phyloP scores from a whole-genome alignment of 2,329 filamentous ascomycete genomes.

The Cladophialophora yegresii region DNA sequence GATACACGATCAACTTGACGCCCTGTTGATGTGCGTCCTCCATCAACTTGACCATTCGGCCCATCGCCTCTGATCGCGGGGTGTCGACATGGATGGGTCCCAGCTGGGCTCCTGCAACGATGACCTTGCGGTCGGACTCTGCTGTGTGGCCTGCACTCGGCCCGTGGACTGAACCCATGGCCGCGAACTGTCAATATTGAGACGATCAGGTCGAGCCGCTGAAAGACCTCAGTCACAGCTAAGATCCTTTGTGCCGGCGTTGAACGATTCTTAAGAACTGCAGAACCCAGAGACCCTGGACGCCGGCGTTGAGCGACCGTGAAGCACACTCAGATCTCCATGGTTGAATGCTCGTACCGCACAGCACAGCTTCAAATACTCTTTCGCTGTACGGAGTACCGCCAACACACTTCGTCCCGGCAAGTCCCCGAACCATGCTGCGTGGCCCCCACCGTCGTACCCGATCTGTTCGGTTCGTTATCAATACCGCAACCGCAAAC shows the following conservation, averaged over 20 bases:
- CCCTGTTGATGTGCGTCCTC: conserved; percentile 48
- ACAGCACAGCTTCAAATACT: conserved; percentile 2
- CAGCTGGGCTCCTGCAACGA: conserved; percentile 59
- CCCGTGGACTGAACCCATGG: conserved; percentile 21
- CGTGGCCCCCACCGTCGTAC: background rate
- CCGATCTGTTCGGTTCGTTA: conserved; percentile 6
- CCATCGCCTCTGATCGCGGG: conserved; percentile 48
- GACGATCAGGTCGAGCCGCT: background rate
- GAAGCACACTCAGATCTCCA: background rate
- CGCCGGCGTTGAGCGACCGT: background rate
- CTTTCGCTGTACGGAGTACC: no score
- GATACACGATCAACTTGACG: conserved; percentile 56
- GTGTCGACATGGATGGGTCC: conserved; percentile 51
- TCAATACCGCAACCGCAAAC: background rate
- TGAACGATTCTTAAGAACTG: no score
- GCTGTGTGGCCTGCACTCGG: conserved; percentile 15
- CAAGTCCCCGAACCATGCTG: background rate
- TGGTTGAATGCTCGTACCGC: background rate
- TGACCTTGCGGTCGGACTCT: conserved; percentile 43
- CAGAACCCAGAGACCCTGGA: no score
- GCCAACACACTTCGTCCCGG: no score
- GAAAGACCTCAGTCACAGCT: no score
- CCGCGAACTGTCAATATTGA: background rate
- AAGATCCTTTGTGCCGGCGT: no score
- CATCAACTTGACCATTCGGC: conserved; percentile 55